These are phyloP conservation scores for Microcyclospora pomicola DNA, from an alignment of 2,329 filamentous ascomycete genomes.

Conservation along the genomic window DNA sequence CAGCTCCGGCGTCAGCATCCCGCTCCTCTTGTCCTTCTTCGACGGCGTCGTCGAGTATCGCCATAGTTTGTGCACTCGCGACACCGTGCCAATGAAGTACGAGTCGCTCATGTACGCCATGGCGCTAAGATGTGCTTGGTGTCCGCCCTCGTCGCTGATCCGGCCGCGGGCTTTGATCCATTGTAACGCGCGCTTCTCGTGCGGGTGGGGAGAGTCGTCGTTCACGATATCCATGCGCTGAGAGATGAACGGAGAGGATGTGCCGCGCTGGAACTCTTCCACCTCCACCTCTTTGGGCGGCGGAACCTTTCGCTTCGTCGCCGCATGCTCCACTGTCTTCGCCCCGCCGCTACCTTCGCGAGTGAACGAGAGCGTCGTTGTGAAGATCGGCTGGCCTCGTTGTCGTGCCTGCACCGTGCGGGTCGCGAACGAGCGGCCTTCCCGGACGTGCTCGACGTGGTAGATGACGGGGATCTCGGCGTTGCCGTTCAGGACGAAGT, in stretches of 20 bases:
- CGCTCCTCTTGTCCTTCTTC: conserved; percentile 9
- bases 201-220: conserved; percentile 37
- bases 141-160: conserved; percentile 60
- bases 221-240: conserved; percentile 44
- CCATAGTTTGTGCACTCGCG: conserved; percentile 68
- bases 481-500: conserved; percentile 88
- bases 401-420: conserved; percentile 93
- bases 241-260: conserved; percentile 43
- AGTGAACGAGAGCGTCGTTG: conserved; percentile 83
- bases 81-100: conserved; percentile 84
- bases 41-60: conserved; percentile 39
- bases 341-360: conserved; percentile 46
- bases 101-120: conserved; percentile 87
- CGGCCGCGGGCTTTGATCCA: conserved; percentile 64
- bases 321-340: conserved; percentile 50
- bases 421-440: conserved; percentile 79
- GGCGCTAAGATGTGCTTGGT: conserved; percentile 69
- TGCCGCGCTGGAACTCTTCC: conserved; percentile 20
- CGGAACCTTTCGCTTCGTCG: conserved; percentile 32
- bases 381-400: conserved; percentile 80
- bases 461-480: conserved; percentile 77
- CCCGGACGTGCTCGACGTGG: conserved; percentile 85
- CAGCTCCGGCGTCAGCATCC: conserved; percentile 26
- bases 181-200: conserved; percentile 50
- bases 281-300: conserved; percentile 27